Evolutionary conservation across 2,329 filamentous ascomycete species (phyloP), one percentile per base, ranked within the genome.

Genomic region (Lachnellula cervina): DNA sequence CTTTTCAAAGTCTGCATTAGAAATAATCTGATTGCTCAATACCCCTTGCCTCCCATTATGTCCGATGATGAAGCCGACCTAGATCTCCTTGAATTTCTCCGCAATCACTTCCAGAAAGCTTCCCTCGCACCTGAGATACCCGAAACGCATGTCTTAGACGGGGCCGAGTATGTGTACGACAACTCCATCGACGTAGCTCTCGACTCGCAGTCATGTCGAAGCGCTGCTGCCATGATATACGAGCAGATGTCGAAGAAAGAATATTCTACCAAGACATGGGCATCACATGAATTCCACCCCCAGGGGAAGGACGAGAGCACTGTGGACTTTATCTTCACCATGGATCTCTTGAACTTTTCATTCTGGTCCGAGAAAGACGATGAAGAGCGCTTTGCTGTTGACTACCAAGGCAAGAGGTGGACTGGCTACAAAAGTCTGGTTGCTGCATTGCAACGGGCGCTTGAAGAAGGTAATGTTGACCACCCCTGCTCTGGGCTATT

Each of bases 341-440:
- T 99, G 90, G 94, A 99, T 70, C 72, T 99, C 28, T 76, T 99
- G 50, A 99, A 99, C 70, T 99, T 97, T 69, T 95, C 87, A 21
- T 99, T 99, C 71, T 99, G 94, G 94, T 95, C 90, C 14, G 86
- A 89, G 51, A 64, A 60, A 17, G 73, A 78, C 57, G 67, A 71
- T 2, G 85, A 88, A 11, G 84, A 93, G 65, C 80, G 90, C 11
- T 99, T 93, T 71, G 81, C 88, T 9, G 81, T 99, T 43, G 86
- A 89, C 55, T 97, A 97, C 72, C 81, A 80, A 46, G 91, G 84
- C 28, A 86, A 83, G 71, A 83, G 74, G 55, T 97, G 91, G 90
- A 97, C 91, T 0, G 94, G 94, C 3, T 99, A 99, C 72, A 96
- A 89, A 86, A 96, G 91, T 70, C 74, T 99, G 54, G 90, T 97